phyloP scores from a whole-genome alignment of 2,329 filamentous ascomycete genomes.

The Colletotrichum eremochloae region DNA sequence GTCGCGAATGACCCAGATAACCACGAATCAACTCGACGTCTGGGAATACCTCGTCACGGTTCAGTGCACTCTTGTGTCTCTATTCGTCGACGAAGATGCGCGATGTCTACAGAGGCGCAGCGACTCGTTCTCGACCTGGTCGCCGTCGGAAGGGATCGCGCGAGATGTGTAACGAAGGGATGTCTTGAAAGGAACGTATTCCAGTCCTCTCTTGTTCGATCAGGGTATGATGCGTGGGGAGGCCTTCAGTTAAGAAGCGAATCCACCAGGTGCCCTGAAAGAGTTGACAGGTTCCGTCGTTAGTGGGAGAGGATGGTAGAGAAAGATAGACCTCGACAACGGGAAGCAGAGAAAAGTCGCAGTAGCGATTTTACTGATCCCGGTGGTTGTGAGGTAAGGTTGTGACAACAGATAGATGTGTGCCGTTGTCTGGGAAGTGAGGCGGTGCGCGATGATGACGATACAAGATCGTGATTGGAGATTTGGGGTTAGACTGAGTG shows the following conservation, averaged over 20 bases:
- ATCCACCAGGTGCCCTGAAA: slow-evolving; percentile 21
- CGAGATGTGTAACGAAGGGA: slow-evolving; percentile 37
- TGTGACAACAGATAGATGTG: slow-evolving; percentile 10
- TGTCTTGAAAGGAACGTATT: slow-evolving; percentile 55
- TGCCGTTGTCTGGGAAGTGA: background rate
- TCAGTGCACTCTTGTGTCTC: slow-evolving; percentile 41
- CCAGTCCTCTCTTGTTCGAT: slow-evolving; percentile 53
- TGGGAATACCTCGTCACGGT: slow-evolving; percentile 41
- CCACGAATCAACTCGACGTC: slow-evolving; percentile 40
- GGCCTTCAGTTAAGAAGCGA: slow-evolving; percentile 41
- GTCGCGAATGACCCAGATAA: slow-evolving; percentile 42
- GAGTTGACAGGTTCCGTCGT: slow-evolving; percentile 32
- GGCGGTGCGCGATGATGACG: slow-evolving; percentile 23
- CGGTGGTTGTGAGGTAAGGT: slow-evolving; percentile 1
- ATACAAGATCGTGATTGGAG: slow-evolving; percentile 45
- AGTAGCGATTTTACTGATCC: slow-evolving; percentile 12
- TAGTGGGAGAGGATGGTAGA: slow-evolving; percentile 13
- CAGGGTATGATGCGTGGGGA: slow-evolving; percentile 27
- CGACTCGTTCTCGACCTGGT: slow-evolving; percentile 42
- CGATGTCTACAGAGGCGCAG: slow-evolving; percentile 42
- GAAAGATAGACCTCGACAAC: slow-evolving; percentile 24
- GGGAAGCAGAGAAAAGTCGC: slow-evolving; percentile 2
- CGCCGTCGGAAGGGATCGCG: slow-evolving; percentile 42
- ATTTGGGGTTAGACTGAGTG: slow-evolving; percentile 45
- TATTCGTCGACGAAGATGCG: slow-evolving; percentile 41